Conservation (phyloP, 805 yeast genomes). For the Cyberlindnera maritima region DNA sequence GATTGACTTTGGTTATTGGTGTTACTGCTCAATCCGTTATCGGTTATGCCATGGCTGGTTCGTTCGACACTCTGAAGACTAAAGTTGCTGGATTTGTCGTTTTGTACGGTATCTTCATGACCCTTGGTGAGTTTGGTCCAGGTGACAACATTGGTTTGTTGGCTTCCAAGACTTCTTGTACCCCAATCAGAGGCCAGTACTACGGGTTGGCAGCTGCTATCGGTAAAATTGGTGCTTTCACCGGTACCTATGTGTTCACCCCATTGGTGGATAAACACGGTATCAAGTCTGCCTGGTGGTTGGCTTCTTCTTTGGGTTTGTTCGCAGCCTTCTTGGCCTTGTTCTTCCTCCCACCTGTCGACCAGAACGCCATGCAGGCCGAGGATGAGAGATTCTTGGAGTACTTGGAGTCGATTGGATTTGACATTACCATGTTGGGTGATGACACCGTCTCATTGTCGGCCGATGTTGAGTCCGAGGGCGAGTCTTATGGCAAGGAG, state of each 20-base stretch:
- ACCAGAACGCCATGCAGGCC: constrained; percentile 74
- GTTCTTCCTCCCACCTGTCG: constrained; percentile 74
- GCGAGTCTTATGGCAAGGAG: neutral
- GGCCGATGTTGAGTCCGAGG: constrained; percentile 1
- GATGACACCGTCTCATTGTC: constrained; percentile 6
- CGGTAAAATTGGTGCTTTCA: constrained; percentile 92
- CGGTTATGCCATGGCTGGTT: constrained; percentile 82
- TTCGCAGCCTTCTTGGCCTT: constrained; percentile 68
- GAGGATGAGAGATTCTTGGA: constrained; percentile 74
- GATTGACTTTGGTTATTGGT: constrained; percentile 71
- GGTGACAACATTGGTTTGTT: constrained; percentile 90
- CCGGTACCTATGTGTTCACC: constrained; percentile 88
- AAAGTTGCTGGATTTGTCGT: constrained; percentile 79
- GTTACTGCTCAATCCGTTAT: constrained; percentile 69
- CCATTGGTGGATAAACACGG: constrained; percentile 67
- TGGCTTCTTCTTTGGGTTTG: constrained; percentile 73
- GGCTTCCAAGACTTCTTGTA: constrained; percentile 82
- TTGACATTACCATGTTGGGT: constrained; percentile 61
- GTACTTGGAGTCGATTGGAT: constrained; percentile 67
- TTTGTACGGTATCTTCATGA: constrained; percentile 81
- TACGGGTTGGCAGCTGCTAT: constrained; percentile 89
- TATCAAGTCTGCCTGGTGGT: constrained; percentile 75
- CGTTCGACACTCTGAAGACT: constrained; percentile 49
- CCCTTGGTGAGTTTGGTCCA: constrained; percentile 92
- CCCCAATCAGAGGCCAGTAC: constrained; percentile 87